Percentiles rank a stretch among this genome's conserved stretches.
These are phyloP conservation scores for Erucastrum elatum DNA, from an alignment of 345 rosid species.

Conservation along the genomic window DNA sequence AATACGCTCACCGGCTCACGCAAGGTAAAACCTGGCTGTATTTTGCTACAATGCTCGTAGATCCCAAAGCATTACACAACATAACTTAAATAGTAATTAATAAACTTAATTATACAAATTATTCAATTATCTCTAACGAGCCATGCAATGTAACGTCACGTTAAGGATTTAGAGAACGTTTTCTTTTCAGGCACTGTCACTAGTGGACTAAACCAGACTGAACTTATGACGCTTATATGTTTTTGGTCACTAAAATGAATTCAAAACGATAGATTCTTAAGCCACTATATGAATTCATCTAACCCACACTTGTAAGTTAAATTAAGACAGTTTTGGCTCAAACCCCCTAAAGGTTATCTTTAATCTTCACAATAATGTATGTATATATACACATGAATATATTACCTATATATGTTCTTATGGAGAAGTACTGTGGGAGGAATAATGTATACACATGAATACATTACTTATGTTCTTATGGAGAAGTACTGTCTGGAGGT, in stretches of 20 bases:
- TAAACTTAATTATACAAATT: slow-evolving; percentile 23
- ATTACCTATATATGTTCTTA: neutral
- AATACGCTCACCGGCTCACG: slow-evolving; percentile 28
- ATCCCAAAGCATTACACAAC: slow-evolving; percentile 21
- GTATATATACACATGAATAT: neutral
- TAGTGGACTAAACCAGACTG: slow-evolving; percentile 22
- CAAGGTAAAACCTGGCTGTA: slow-evolving; percentile 16
- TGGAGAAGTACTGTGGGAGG: neutral
- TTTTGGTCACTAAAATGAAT: neutral
- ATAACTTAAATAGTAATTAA: slow-evolving; percentile 26
- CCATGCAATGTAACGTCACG: slow-evolving; percentile 37
- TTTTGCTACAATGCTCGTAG: slow-evolving; percentile 32
- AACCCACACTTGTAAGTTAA: neutral
- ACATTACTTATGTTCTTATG: neutral
- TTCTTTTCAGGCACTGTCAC: slow-evolving; percentile 16
- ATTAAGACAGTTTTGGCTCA: neutral
- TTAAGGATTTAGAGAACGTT: neutral
- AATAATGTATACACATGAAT: neutral
- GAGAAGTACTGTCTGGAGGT: neutral
- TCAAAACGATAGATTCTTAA: neutral
- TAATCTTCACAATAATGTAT: neutral
- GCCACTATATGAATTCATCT: neutral
- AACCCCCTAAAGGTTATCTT: neutral
- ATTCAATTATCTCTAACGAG: slow-evolving; percentile 20
- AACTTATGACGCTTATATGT: slow-evolving; percentile 6